phyloP scores from a whole-genome alignment of 2,329 filamentous ascomycete genomes.

The Chaetomiaceae sp. region DNA sequence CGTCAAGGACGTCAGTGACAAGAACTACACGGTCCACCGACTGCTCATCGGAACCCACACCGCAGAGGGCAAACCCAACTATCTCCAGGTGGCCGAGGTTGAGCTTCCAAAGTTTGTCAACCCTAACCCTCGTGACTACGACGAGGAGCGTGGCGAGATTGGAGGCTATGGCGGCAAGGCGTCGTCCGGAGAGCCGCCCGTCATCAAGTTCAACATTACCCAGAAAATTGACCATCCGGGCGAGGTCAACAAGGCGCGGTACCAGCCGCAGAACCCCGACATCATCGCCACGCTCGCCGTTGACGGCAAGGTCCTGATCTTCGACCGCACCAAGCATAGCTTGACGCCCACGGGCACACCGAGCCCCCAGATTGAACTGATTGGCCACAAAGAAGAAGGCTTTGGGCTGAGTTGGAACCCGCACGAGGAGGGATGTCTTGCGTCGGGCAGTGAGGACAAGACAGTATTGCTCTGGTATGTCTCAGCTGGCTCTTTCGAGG shows the following conservation, averaged over 20 bases:
- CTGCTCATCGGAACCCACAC: conserved; percentile 94
- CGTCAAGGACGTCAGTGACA: conserved; percentile 80
- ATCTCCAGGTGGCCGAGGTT: conserved; percentile 89
- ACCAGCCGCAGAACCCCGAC: conserved; percentile 95
- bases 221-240: conserved; percentile 96
- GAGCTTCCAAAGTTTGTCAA: conserved; percentile 77
- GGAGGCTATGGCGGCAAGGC: conserved; percentile 75
- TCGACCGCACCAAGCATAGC: conserved; percentile 92
- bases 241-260: conserved; percentile 97
- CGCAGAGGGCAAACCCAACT: conserved; percentile 78
- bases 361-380: conserved; percentile 77
- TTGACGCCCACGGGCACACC: conserved; percentile 68
- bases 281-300: conserved; percentile 91
- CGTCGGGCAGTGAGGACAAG: conserved; percentile 85
- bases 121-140: conserved; percentile 78
- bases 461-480: conserved; percentile 85
- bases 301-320: conserved; percentile 84
- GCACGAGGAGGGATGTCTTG: conserved; percentile 73
- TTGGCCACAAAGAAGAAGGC: conserved; percentile 82
- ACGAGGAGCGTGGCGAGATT: conserved; percentile 88
- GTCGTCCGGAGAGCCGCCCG: conserved; percentile 59
- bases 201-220: conserved; percentile 84
- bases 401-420: conserved; percentile 94
- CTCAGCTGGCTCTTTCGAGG: background rate
- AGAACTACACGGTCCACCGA: conserved; percentile 82